These are phyloP conservation scores for Paecilomyces sp. DNA, from an alignment of 2,329 filamentous ascomycete genomes.

Conservation along the genomic window DNA sequence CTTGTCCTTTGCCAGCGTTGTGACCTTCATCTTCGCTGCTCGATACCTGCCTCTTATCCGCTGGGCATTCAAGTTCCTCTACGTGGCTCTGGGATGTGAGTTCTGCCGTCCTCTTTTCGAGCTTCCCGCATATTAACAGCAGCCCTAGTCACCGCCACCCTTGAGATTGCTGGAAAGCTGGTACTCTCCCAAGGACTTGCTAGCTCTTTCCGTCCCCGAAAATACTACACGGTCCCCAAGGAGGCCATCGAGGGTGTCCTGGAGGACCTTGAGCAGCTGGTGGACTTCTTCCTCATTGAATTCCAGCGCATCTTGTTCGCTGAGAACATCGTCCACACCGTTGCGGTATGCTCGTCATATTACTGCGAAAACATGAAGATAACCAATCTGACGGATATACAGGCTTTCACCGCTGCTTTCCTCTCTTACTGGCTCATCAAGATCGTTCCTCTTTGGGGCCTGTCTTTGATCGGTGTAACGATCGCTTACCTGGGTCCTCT, in stretches of 20 bases:
- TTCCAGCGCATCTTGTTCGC: slow-evolving; percentile 60
- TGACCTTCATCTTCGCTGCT: slow-evolving; percentile 55
- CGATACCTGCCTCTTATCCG: slow-evolving; percentile 57
- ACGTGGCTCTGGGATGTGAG: slow-evolving; percentile 52
- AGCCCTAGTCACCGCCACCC: slow-evolving; percentile 45
- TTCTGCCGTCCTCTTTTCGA: slow-evolving; percentile 4
- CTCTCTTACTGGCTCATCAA: slow-evolving; percentile 59
- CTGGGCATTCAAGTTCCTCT: slow-evolving; percentile 55
- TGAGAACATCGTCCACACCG: slow-evolving; percentile 56
- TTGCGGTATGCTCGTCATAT: slow-evolving; percentile 44
- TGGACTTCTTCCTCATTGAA: slow-evolving; percentile 64
- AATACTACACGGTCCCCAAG: slow-evolving; percentile 60
- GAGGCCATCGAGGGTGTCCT: slow-evolving; percentile 55
- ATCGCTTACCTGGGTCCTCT: slow-evolving; percentile 54
- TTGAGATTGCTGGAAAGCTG: slow-evolving; percentile 51
- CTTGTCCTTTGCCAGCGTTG: slow-evolving; percentile 50
- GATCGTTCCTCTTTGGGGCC: slow-evolving; percentile 58
- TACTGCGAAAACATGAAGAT: background rate
- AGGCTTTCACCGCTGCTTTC: slow-evolving; percentile 55
- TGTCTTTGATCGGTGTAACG: slow-evolving; percentile 50
- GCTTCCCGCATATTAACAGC: background rate
- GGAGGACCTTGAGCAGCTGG: slow-evolving; percentile 57
- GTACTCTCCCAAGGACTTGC: slow-evolving; percentile 52
- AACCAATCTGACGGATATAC: slow-evolving; percentile 3
- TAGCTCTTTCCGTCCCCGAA: slow-evolving; percentile 54